Evolutionary conservation across 257 asterid genomes (phyloP).

Genomic region (Linaria vulgaris): DNA sequence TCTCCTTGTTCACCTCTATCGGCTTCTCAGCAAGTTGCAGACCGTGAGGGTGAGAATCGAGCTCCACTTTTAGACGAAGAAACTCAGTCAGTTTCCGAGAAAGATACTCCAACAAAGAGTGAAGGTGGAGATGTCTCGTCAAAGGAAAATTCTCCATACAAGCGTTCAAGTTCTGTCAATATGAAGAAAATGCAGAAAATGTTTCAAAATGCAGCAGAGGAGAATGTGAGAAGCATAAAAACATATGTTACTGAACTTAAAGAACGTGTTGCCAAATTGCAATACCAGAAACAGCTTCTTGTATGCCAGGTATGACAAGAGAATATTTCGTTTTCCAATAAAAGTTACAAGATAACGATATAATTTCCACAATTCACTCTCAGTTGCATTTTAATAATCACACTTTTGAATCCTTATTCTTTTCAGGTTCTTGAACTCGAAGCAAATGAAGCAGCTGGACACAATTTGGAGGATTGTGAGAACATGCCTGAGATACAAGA

Average conservation of each 20-base stretch:
- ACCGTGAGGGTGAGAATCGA: conserved; percentile 63
- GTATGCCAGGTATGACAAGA: conserved; percentile 76
- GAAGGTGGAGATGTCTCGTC: conserved; percentile 82
- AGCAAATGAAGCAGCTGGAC: conserved; percentile 92
- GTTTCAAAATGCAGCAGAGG: conserved; percentile 99
- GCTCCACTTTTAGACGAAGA: conserved; percentile 71
- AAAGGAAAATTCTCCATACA: conserved; percentile 83
- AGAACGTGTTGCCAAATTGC: conserved; percentile 97
- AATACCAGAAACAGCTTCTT: conserved; percentile 94
- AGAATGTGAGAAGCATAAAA: conserved; percentile 93
- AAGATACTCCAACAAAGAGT: conserved; percentile 82
- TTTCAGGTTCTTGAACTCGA: conserved; percentile 91
- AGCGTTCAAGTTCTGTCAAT: conserved; percentile 92
- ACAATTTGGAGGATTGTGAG: conserved; percentile 61
- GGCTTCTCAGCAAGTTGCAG: conserved; percentile 57
- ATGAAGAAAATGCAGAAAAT: conserved; percentile 95
- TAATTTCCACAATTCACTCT: neutral
- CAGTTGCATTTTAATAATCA: neutral
- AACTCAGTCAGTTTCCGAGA: conserved; percentile 58
- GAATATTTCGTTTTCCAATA: neutral
- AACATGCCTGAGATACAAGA: conserved; percentile 47
- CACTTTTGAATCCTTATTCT: neutral
- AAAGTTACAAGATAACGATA: neutral
- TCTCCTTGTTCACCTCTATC: conserved; percentile 93
- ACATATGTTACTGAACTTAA: conserved; percentile 90